Evolutionary conservation across 2,329 filamentous ascomycete genomes (phyloP), one percentile per base, ranked within the genome.

Genomic region (Botryotinia globosa): DNA sequence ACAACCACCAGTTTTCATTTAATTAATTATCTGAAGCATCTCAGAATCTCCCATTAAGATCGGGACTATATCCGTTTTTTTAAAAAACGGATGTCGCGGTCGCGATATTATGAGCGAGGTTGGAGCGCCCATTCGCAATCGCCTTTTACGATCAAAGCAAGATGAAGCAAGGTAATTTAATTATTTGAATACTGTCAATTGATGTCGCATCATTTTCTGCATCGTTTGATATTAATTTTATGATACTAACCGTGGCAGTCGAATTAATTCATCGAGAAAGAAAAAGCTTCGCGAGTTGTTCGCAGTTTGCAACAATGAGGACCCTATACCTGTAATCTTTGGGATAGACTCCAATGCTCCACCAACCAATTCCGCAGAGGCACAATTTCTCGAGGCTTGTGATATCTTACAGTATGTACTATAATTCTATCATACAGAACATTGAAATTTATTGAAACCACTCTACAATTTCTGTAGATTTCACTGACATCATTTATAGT

Each of bases 241-340:
- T 42, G 45, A 71, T 79, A 74, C 77, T 80, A 81, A 82, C 74
- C 37, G 75, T 75, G 77, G 74, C 81, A 92, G 90, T 84, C 86
- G 88, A 88, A 90, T 91, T 87, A 89, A 92, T 86, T 88, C 87
- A 83, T 93, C 92, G 87, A 92, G 93, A 84, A 96, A 97, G 89
- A 91, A 93, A 83, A 97, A 97, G 87, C 88, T 97, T 82, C 91
- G 91, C 82, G 92, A 96, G 85, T 88, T 97, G 79, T 97, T 92
- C 85, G 87, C 92, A 87, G 91, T 92, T 85, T 92, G 91, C 82
- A 89, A 90, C 82, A 83, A 86, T 80, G 85, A 89, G 82, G 84
- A 85, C 82, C 85, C 84, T 76, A 80, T 90, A 79, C 88, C 88
- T 79, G 86, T 87, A 81, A 83, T 86, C 82, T 84, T 85, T 81